These are phyloP conservation scores for Maudiozyma pseudohumilis DNA, from an alignment of 805 yeast species.

Conservation along the genomic window DNA sequence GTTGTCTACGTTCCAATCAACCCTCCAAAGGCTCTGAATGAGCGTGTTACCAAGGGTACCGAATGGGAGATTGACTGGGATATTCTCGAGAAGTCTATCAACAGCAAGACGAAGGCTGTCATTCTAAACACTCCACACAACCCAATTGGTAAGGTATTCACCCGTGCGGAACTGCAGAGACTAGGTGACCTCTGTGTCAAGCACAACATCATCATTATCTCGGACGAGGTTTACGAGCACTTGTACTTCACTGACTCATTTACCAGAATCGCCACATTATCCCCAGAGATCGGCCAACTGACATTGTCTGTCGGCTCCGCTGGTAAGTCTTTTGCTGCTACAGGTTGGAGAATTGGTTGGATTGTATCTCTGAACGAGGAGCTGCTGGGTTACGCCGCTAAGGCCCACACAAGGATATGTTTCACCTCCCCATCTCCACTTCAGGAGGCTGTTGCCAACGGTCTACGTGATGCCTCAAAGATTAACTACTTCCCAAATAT, in stretches of 20 bases:
- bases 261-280: constrained; percentile 74
- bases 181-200: constrained; percentile 80
- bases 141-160: constrained; percentile 88
- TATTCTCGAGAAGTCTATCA: constrained; percentile 62
- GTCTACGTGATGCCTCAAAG: constrained; percentile 51
- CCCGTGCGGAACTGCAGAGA: constrained; percentile 57
- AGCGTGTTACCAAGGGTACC: constrained; percentile 57
- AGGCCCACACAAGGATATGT: constrained; percentile 92
- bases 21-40: constrained; percentile 65
- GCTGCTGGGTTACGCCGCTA: constrained; percentile 65
- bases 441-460: constrained; percentile 84
- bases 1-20: constrained; percentile 78
- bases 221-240: constrained; percentile 95
- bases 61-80: constrained; percentile 85
- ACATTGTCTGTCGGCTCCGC: constrained; percentile 94
- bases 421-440: constrained; percentile 85
- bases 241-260: constrained; percentile 60
- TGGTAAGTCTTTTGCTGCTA: constrained; percentile 96
- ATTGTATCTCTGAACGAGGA: constrained; percentile 71
- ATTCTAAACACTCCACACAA: constrained; percentile 92
- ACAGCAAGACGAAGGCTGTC: constrained; percentile 70
- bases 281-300: constrained; percentile 67
- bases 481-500: constrained; percentile 63
- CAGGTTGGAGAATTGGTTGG: constrained; percentile 99
- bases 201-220: constrained; percentile 69